A percentile compares a stretch with the other conserved stretches of the same genome.
Conservation (phyloP, 345 rosid genomes). For the Erodium maritimum region DNA sequence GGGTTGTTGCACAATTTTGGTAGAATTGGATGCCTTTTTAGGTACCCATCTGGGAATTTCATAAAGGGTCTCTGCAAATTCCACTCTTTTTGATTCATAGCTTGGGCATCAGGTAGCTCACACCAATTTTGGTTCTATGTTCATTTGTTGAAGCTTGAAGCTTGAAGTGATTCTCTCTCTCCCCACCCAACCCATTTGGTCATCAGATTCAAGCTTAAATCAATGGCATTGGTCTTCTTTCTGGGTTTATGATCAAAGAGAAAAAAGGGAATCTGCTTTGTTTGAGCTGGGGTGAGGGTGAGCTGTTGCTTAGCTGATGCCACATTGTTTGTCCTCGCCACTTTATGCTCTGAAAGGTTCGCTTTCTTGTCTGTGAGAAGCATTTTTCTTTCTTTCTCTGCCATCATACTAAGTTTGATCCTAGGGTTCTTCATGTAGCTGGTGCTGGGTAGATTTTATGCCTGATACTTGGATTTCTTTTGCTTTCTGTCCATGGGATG, state of each 20-base stretch:
- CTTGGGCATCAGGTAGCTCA: neutral
- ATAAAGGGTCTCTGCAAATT: slow-evolving; percentile 22
- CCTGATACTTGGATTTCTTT: slow-evolving; percentile 36
- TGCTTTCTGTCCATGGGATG: slow-evolving; percentile 30
- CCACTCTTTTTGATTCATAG: slow-evolving; percentile 11
- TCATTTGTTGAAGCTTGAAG: slow-evolving; percentile 4
- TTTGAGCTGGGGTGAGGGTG: slow-evolving; percentile 19
- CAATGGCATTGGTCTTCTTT: slow-evolving; percentile 18
- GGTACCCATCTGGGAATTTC: slow-evolving; percentile 38
- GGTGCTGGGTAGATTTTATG: slow-evolving; percentile 53
- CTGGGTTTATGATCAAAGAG: slow-evolving; percentile 14
- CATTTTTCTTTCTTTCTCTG: slow-evolving; percentile 36
- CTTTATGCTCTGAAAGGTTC: slow-evolving; percentile 95
- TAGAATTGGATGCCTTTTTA: slow-evolving; percentile 40
- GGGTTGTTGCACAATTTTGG: slow-evolving; percentile 33
- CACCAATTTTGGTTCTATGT: slow-evolving; percentile 12
- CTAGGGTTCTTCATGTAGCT: slow-evolving; percentile 11
- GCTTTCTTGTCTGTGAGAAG: slow-evolving; percentile 55
- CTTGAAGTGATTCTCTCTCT: too few relatives aligned
- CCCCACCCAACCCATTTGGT: too few relatives aligned
- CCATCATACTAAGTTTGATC: slow-evolving; percentile 31
- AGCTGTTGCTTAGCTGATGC: slow-evolving; percentile 58
- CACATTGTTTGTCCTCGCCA: slow-evolving; percentile 34
- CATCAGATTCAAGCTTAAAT: too few relatives aligned
- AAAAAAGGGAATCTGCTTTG: slow-evolving; percentile 70